Base-by-base conservation (phyloP, 2,329 filamentous ascomycete genomes). In the Aspergillus clavatus region DNA sequence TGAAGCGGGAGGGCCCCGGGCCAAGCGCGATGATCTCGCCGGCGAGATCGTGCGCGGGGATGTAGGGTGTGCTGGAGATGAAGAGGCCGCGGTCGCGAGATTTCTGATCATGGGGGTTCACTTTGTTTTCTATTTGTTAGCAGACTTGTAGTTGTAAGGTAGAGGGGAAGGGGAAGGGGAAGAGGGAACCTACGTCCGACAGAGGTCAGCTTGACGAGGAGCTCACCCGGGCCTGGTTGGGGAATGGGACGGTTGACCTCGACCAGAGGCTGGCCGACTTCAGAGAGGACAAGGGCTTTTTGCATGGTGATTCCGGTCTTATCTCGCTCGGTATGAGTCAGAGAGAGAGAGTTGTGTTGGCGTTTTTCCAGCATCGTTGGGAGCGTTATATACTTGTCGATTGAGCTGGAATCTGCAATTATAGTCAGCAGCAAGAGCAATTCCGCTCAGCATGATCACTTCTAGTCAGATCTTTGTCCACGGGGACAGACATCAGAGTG, bases 161-260 rank as follows among this genome's bases (percentile, higher is more conserved):
- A 27, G 22, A 24, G 5, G 14, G 14, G 7, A n/a, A 10, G 5
- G 11, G 14, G 4, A 16, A 12, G 19, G 3, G 23, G 11, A 19
- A n/a, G 38, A n/a, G 6, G 38, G 16, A 8, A 8, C 24, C 3
- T 29, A 40, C 38, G 12, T 19, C 38, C 38, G 38, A 19, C 60
- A 18, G 67, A 57, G 3, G 56, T 63, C 14, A 72, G 57, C 38
- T 63, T 66, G 44, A 74, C 26, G 6, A 65, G 65, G n/a, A 73
- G 49, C 46, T 72, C 54, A 38, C 57, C 51, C 24, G 52, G 42
- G 16, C 56, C 58, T 7, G 66, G 65, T 23, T 58, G 46, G 0
- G 63, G 65, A 23, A 67, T 52, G 18, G 60, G 53, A 4, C 50
- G 35, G 18, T 56, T 45, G n/a, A 19, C 12, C 22, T 18, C 7